phyloP scores from a whole-genome alignment of 306 rosid species.

The Coriaria nepalensis region DNA sequence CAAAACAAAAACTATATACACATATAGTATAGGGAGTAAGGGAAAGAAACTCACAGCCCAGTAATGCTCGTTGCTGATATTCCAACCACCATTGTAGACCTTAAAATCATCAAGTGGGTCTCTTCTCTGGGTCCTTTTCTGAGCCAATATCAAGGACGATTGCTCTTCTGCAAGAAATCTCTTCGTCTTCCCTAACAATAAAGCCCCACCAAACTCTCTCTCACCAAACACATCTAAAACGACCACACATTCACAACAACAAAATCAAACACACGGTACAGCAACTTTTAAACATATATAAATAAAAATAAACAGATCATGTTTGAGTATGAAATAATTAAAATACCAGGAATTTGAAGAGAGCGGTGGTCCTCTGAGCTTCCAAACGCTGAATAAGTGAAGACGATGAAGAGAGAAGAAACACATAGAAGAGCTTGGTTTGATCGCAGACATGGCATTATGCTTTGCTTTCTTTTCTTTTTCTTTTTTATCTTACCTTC shows the following conservation, averaged over 20 bases:
- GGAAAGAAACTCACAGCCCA: slow-evolving; percentile 33
- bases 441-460: slow-evolving; percentile 25
- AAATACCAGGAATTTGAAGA: slow-evolving; percentile 16
- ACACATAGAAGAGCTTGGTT: slow-evolving; percentile 8
- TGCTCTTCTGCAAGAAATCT: slow-evolving; percentile 27
- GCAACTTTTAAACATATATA: background rate
- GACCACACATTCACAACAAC: background rate
- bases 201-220: slow-evolving; percentile 6
- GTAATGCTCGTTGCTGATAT: slow-evolving; percentile 40
- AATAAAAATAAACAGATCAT: background rate
- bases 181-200: slow-evolving; percentile 36
- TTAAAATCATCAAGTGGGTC: slow-evolving; percentile 36
- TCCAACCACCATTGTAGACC: slow-evolving; percentile 67
- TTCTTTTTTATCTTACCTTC: slow-evolving; percentile 13
- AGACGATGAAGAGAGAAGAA: slow-evolving; percentile 5
- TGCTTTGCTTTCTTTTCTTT: slow-evolving; percentile 16
- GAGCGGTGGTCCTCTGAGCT: slow-evolving; percentile 7
- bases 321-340: background rate
- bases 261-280: background rate
- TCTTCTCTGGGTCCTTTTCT: slow-evolving; percentile 33
- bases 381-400: slow-evolving; percentile 12
- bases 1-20: background rate
- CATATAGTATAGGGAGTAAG: background rate
- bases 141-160: slow-evolving; percentile 45
- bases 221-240: slow-evolving; percentile 12